Conservation (phyloP, 345 rosid genomes). For the Rhodamnia rubescens region DNA sequence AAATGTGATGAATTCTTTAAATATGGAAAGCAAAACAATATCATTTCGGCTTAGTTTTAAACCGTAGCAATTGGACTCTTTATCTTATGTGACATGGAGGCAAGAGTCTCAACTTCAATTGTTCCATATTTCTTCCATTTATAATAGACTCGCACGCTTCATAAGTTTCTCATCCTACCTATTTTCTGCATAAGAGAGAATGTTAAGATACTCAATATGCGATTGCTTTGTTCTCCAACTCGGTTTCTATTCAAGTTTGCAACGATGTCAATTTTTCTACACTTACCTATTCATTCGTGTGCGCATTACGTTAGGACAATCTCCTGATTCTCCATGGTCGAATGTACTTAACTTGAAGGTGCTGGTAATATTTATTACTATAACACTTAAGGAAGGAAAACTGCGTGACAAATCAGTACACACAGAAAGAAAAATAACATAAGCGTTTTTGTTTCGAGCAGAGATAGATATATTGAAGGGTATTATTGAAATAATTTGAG, state of each 20-base stretch:
- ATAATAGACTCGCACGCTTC: not conserved
- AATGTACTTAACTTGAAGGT: not conserved
- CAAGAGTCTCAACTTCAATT: too few species aligned
- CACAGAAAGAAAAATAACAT: not conserved
- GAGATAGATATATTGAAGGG: not conserved
- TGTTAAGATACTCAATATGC: not conserved
- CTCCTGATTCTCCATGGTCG: not conserved
- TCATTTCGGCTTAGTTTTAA: too few species aligned
- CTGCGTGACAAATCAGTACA: not conserved
- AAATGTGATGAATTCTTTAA: too few species aligned
- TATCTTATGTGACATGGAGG: too few species aligned
- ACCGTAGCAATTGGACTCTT: too few species aligned
- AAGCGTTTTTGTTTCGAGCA: not conserved
- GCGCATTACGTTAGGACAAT: not conserved
- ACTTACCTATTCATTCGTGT: not conserved
- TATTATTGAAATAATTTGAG: not conserved
- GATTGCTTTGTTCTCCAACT: not conserved
- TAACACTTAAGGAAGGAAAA: not conserved
- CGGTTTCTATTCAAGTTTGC: not conserved
- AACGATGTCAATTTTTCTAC: not conserved
- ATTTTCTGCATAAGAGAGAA: not conserved
- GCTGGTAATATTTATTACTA: not conserved
- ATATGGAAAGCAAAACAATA: too few species aligned
- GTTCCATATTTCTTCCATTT: too few species aligned
- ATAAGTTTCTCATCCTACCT: too few species aligned